A percentile compares a stretch with the other conserved stretches of the same genome.
Evolutionary conservation across 176 grass and related monocot genomes (phyloP).

Genomic region (Triticum aestivum): IWGSC_CS_RefSeq_v2.1 NC_057805.1:307486965-307487464

Average conservation of each 20-base stretch:
- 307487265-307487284: conserved; percentile 6
- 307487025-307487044: not conserved
- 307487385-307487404: no score
- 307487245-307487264: conserved; percentile 21
- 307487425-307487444: no score
- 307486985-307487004: not conserved
- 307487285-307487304: not conserved
- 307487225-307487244: not conserved
- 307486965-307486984: not conserved
- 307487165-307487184: not conserved
- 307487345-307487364: not conserved
- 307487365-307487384: no score
- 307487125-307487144: not conserved
- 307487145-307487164: not conserved
- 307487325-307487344: not conserved
- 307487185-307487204: not conserved
- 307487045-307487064: not conserved
- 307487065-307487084: not conserved
- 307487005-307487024: conserved; percentile 8
- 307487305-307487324: not conserved
- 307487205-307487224: not conserved
- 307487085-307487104: no score
- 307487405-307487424: no score
- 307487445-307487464: not conserved
- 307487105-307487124: not conserved